Evolutionary conservation across 192 early-diverging fungal species (phyloP).

Genomic region (Coemansia sp.): DNA sequence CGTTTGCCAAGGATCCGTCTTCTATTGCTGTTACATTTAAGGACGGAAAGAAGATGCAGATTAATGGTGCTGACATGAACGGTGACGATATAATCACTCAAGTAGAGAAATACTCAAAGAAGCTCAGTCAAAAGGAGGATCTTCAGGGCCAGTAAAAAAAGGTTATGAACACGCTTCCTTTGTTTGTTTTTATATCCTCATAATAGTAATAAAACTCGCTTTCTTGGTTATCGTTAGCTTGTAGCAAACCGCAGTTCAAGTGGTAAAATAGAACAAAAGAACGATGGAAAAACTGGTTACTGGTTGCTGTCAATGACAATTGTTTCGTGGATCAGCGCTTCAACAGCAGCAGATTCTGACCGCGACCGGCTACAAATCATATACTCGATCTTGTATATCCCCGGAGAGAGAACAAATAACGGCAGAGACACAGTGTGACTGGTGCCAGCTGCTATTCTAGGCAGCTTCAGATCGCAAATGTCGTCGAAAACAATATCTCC

Average conservation of each 20-base stretch:
- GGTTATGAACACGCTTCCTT: neutral
- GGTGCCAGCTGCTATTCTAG: slow-evolving; percentile 15
- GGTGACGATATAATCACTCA: slow-evolving; percentile 42
- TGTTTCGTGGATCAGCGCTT: slow-evolving; percentile 4
- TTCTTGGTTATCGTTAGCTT: neutral
- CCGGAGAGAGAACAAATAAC: slow-evolving; percentile 21
- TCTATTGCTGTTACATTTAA: slow-evolving; percentile 47
- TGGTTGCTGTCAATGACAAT: slow-evolving; percentile 27
- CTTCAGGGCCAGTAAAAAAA: slow-evolving; percentile 37
- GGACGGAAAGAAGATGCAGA: slow-evolving; percentile 40
- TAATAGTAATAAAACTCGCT: neutral
- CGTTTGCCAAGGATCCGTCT: slow-evolving; percentile 30
- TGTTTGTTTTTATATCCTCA: neutral
- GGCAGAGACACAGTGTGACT: slow-evolving; percentile 15
- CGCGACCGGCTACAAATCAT: slow-evolving; percentile 1
- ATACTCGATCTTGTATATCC: slow-evolving; percentile 31
- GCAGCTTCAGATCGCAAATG: slow-evolving; percentile 21
- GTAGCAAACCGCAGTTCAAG: no score
- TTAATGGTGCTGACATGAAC: slow-evolving; percentile 33
- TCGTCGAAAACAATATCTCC: slow-evolving; percentile 35
- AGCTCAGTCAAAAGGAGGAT: slow-evolving; percentile 51
- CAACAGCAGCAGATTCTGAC: neutral
- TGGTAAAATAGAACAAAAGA: no score
- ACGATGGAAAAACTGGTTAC: slow-evolving; percentile 1
- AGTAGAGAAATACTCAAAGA: slow-evolving; percentile 43